Evolutionary conservation across 176 grass and related monocot species (phyloP).

Genomic region (Phoenix roebelenii): DNA sequence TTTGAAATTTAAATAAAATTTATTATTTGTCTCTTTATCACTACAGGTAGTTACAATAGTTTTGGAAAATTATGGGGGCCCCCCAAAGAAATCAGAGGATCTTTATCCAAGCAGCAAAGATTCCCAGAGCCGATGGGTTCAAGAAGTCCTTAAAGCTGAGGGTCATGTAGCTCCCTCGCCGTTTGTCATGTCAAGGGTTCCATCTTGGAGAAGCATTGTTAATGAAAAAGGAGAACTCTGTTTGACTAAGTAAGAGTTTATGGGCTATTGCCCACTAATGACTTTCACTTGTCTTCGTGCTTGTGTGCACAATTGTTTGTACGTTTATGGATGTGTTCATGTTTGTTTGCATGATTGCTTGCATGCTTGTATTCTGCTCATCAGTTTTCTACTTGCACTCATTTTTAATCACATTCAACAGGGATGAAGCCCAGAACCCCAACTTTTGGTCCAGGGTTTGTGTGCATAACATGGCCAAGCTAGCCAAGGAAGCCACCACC

Average conservation of each 20-base stretch:
- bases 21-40: too few species aligned
- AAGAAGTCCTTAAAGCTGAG: slow-evolving; percentile 57
- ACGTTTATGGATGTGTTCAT: not conserved
- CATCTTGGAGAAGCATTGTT: slow-evolving; percentile 72
- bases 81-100: slow-evolving; percentile 22
- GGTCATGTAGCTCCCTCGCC: slow-evolving; percentile 33
- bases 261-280: too few species aligned
- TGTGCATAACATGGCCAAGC: slow-evolving; percentile 89
- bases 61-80: slow-evolving; percentile 68
- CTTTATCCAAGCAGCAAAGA: slow-evolving; percentile 5
- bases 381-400: slow-evolving; percentile 5
- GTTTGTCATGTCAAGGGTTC: slow-evolving; percentile 38
- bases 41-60: slow-evolving; percentile 66
- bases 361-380: too few species aligned
- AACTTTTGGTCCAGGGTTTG: slow-evolving; percentile 93
- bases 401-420: slow-evolving; percentile 30
- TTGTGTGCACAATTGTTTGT: too few species aligned
- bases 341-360: too few species aligned
- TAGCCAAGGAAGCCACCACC: slow-evolving; percentile 84
- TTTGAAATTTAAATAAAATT: too few species aligned
- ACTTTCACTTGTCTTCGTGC: too few species aligned
- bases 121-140: slow-evolving; percentile 29
- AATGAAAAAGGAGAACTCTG: slow-evolving; percentile 55
- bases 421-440: slow-evolving; percentile 70
- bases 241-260: slow-evolving; percentile 52